Conservation (phyloP, 108 stramenopile genomes). For the Thalassiosira profunda region DNA sequence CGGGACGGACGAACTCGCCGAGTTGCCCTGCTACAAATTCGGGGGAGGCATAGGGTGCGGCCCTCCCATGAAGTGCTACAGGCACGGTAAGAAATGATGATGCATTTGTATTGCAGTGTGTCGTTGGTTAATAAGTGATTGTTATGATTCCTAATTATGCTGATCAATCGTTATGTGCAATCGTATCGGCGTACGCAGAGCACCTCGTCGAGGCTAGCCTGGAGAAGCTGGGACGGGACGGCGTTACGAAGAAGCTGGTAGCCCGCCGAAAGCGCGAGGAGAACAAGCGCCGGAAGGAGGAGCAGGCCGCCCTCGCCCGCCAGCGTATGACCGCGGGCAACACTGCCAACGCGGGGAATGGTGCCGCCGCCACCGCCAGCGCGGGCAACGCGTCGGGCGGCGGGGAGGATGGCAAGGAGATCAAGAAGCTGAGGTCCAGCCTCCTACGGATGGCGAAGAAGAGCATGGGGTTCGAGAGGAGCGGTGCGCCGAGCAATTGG, state of each 20-base stretch:
- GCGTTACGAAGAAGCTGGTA: not conserved
- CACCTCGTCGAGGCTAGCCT: not conserved
- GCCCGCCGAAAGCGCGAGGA: not conserved
- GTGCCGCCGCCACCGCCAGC: not conserved
- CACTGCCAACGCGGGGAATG: not conserved
- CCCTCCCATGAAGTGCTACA: not conserved
- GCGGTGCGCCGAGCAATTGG: not conserved
- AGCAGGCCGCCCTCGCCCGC: not conserved
- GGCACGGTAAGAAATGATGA: no score
- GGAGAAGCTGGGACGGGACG: not conserved
- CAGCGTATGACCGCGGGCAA: not conserved
- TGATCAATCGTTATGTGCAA: no score
- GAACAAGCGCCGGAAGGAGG: conserved; percentile 11
- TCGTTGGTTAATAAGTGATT: no score
- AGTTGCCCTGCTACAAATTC: not conserved
- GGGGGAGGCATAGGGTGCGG: not conserved
- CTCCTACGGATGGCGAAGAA: not conserved
- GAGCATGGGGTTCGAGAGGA: conserved; percentile 1
- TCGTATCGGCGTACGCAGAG: no score
- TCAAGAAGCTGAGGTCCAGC: not conserved
- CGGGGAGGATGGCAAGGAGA: not conserved
- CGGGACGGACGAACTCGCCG: not conserved
- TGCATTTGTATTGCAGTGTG: no score
- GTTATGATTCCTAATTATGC: no score
- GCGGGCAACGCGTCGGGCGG: not conserved